Base-by-base conservation (phyloP, 2,329 filamentous ascomycete species). In the Colletotrichum paranaense region DNA sequence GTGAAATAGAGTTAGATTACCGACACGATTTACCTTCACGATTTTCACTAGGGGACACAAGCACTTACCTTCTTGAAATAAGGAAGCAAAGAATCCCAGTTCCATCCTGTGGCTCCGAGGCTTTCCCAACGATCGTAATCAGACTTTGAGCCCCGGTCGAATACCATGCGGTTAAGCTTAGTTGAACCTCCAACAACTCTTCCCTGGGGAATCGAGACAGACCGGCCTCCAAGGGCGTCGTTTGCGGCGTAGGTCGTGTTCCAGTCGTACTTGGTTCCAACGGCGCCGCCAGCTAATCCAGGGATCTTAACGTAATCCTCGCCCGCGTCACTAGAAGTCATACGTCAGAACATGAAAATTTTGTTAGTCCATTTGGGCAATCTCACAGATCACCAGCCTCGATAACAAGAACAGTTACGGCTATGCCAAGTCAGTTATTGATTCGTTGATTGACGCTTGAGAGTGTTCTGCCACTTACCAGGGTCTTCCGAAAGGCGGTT, bases 41-140 rank as follows among this genome's bases (percentile, higher is more conserved):
- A 22, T 16, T 8, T 14, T 2, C 7, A 38, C 30, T 19, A 28
- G 9, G 2, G 3, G 3, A 24, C 12, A 24, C 4, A 30, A 4
- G 19, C 6, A 5, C 30, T 28, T 35, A 77, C 78, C 73, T 81
- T 81, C 64, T 77, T 80, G 59, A 80, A 81, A 59, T 81, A 81
- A 6, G 79, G 75, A 2, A 81, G 63, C 16, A 83, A 76, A 3
- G 68, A 76, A n/a, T 81, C 76, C 80, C 82, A 85, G 3, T 80
- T 80, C 83, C 83, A 85, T 0, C 81, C 78, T 0, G 77, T 72
- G 32, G 84, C 84, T 0, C 82, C 83, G 1, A 84, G 72, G 0
- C 75, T 77, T 52, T 81, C 81, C 83, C 83, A 85, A 3, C 79
- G 77, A 56, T 84, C 77, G 53, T 81, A 81, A 49, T 80, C 79